phyloP scores from a whole-genome alignment of 192 early-diverging fungal species.

The Piromyces finnis region DNA sequence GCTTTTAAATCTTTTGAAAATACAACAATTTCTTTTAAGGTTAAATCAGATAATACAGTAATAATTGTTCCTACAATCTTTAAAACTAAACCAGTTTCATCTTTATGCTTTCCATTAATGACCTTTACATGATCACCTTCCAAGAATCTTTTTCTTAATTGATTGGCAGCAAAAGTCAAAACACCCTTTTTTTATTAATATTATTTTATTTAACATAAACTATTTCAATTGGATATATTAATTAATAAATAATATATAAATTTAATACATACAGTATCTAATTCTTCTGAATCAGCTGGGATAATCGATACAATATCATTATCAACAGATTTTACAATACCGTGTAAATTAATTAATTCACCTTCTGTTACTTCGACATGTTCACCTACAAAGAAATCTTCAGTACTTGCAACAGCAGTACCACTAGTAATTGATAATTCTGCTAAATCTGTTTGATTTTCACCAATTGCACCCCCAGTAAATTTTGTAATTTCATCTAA shows the following conservation, averaged over 20 bases:
- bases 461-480: constrained; percentile 48
- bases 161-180: constrained; percentile 13
- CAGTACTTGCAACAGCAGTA: constrained; percentile 9
- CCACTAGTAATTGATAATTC: constrained; percentile 5
- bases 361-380: constrained; percentile 71
- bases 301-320: constrained; percentile 51
- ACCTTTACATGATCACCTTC: constrained; percentile 91
- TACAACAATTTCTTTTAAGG: constrained; percentile 56
- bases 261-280: constrained; percentile 18
- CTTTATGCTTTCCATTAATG: constrained; percentile 62
- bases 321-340: constrained; percentile 55
- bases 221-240: neutral
- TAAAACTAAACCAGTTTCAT: constrained; percentile 77
- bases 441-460: constrained; percentile 14
- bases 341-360: constrained; percentile 57
- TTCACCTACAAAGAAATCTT: constrained; percentile 59
- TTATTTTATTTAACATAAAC: neutral
- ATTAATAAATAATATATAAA: no score
- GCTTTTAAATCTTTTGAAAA: constrained; percentile 75
- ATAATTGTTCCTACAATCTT: constrained; percentile 62
- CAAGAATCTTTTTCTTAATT: constrained; percentile 77
- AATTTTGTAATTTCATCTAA: constrained; percentile 85
- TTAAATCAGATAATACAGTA: constrained; percentile 58
- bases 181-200: neutral
- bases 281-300: constrained; percentile 25